Base-by-base conservation (phyloP, 805 yeast species). In the Candida awuae region DNA sequence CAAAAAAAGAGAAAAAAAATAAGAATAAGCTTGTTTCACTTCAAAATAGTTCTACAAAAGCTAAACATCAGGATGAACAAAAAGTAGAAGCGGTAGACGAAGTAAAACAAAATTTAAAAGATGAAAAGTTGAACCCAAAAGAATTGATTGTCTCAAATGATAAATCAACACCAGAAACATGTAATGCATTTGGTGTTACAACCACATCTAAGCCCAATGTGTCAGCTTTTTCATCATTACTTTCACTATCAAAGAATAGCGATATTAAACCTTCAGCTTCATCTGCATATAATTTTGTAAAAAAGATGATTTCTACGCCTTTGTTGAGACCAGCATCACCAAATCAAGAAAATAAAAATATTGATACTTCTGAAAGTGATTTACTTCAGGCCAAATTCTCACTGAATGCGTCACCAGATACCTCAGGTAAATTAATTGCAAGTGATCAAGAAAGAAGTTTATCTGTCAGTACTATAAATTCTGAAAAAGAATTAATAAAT, bases 201-300 rank as follows among this genome's bases (percentile, higher is more conserved):
- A 58, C 60, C 1, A 55, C 64, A 1, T 54, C 59, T 3, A 58
- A 58, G 33, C 54, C 66, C 1, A 60, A 59, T 35, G 56, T 63
- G 25, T 62, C 69, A 2, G 67, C 68, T 5, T 55, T 65, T 39
- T 59, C 70, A 1, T 55, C 69, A 2, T 47, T 66, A 29, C 46
- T 66, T 16, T 56, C 61, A 4, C 45, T 65, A 6, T 54, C 63
- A 1, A 58, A 61, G 32, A 55, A 50, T 8, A 48, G 50, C 1
- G 46, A 41, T 17, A 39, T 38, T 12, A 47, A 47, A 29, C 42
- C 52, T 4, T 37, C 46, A 9, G 18, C 46, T 8, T 50, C 55
- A 2, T 48, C 50, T 12, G 54, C 63, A 1, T 49, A 54, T 25
- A 49, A 51, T 35, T 58, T 58, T 44, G 60, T 60, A 10, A 59